Base-by-base conservation (phyloP, 1,284 basidiomycete species). In the Cutaneotrichosporon cavernicola region DNA sequence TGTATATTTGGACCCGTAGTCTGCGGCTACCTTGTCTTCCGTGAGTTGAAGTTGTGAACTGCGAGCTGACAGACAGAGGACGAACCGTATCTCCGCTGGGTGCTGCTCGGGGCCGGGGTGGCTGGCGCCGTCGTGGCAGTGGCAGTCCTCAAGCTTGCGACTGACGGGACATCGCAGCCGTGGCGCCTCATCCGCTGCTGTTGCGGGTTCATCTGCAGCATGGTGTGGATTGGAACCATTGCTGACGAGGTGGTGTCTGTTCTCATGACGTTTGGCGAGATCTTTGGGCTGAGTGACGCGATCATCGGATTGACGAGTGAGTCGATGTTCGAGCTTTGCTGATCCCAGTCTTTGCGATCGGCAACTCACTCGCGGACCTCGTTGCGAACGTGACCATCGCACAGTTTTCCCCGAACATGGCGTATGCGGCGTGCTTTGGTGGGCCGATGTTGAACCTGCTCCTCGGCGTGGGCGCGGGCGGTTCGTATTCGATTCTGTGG, bases 371-470 rank as follows among this genome's bases (percentile, higher is more conserved):
- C 8, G 96, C 95, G 1, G 96, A 99, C 80, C 86, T 98, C 21
- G 95, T 99, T 3, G 95, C 96, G 40, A 98, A 99, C 81, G 90
- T 93, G 81, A 95, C 91, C 56, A 91, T 92, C 9, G 93, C 92
- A 21, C 89, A 79, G 66, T 81, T 80, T 62, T 77, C 80, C 1
- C 80, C 80, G 10, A 76, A 76, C 46, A 81, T 81, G 80, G 78
- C 80, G 13, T 81, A 79, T 65, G 76, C 76, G 14, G 88, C 88
- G 9, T 79, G 77, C 65, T 76, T 81, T 66, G 76, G 71, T 34
- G 67, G 72, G 4, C 66, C 72, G 0, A 94, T 99, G 92, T 88
- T 98, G 71, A 99, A 97, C 81, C 91, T 99, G 70, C 86, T 98
- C 5, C 87, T 99, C 59, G 80, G 80, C 11, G 70, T 81, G 40